Conservation (phyloP, 148 eudicot genomes). For the Chenopodium quinoa region DNA sequence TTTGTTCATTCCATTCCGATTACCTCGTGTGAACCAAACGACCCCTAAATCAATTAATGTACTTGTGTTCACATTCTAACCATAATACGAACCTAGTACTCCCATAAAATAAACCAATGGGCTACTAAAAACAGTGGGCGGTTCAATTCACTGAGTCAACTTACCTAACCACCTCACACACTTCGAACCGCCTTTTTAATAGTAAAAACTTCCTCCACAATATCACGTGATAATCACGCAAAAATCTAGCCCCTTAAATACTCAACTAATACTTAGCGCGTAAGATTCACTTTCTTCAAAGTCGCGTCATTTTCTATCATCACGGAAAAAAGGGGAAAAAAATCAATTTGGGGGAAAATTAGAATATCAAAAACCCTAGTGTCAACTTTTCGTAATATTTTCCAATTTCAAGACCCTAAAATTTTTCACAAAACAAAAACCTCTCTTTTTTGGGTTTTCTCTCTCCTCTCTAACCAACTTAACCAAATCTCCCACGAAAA, state of each 20-base stretch:
- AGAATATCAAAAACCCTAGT: slow-evolving; percentile 34
- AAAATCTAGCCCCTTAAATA: neutral
- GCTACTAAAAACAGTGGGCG: too few species aligned
- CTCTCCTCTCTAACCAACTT: slow-evolving; percentile 43
- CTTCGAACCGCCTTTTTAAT: neutral
- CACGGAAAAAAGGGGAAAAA: neutral
- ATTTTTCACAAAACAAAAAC: slow-evolving; percentile 7
- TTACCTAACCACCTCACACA: too few species aligned
- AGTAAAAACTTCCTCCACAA: too few species aligned
- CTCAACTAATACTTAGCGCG: neutral
- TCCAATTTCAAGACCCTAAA: slow-evolving; percentile 14
- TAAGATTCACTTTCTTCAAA: neutral
- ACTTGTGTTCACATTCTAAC: too few species aligned
- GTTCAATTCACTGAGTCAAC: too few species aligned
- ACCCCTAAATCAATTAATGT: too few species aligned
- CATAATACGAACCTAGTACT: too few species aligned
- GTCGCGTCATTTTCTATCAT: neutral
- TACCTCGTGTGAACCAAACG: too few species aligned
- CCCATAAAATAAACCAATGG: too few species aligned
- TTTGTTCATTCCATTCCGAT: too few species aligned
- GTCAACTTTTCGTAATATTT: slow-evolving; percentile 27
- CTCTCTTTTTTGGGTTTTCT: neutral
- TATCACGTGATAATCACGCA: neutral
- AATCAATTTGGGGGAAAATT: slow-evolving; percentile 21
- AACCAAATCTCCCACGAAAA: slow-evolving; percentile 56